Evolutionary conservation across 805 yeast genomes (phyloP).

Genomic region (Wickerhamomyces bovis): DNA sequence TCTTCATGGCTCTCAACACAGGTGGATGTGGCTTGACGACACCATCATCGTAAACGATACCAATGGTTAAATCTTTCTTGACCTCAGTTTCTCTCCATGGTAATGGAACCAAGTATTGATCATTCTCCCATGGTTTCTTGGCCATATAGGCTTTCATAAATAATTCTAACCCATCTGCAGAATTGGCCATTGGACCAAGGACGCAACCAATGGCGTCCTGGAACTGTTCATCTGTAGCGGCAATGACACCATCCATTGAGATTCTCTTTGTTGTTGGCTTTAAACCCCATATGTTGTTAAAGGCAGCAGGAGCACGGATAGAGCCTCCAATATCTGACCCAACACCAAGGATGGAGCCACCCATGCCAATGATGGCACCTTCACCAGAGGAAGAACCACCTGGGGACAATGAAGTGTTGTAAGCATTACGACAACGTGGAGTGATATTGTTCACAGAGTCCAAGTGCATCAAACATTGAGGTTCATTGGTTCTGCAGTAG

Average conservation of each 20-base stretch:
- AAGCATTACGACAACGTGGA: conserved; percentile 55
- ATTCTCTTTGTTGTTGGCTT: conserved; percentile 57
- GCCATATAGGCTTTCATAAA: conserved; percentile 51
- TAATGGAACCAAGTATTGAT: conserved; percentile 28
- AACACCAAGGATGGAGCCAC: conserved; percentile 55
- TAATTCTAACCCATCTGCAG: conserved; percentile 59
- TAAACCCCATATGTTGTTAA: conserved; percentile 54
- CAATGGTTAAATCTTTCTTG: conserved; percentile 47
- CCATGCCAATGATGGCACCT: conserved; percentile 54
- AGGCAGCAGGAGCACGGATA: conserved; percentile 63
- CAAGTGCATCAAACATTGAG: conserved; percentile 65
- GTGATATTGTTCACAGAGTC: conserved; percentile 55
- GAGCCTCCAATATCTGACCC: conserved; percentile 75
- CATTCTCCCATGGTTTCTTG: conserved; percentile 52
- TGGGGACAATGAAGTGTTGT: conserved; percentile 49
- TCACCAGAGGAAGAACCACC: conserved; percentile 79
- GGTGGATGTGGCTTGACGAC: conserved; percentile 66
- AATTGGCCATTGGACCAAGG: conserved; percentile 62
- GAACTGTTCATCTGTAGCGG: conserved; percentile 18
- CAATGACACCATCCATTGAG: conserved; percentile 23
- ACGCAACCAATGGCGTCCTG: conserved; percentile 56
- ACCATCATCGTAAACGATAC: conserved; percentile 59
- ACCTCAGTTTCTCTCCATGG: conserved; percentile 34
- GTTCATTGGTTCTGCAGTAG: conserved; percentile 61
- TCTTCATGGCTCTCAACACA: conserved; percentile 47